Conservation (phyloP, 805 yeast species). For the Metschnikowia reukaufii region DNA sequence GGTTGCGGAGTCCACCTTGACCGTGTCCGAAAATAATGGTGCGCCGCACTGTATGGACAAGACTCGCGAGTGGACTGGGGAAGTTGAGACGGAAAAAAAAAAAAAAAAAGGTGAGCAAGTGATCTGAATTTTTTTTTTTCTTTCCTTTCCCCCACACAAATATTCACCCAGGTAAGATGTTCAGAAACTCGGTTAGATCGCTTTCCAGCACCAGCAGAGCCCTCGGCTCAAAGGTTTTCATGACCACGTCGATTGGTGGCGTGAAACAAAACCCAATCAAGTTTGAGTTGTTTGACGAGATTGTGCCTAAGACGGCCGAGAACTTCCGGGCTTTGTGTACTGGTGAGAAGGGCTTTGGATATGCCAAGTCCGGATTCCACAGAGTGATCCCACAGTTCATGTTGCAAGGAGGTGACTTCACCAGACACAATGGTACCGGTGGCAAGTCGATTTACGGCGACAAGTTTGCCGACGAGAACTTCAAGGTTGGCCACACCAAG, state of each 20-base stretch:
- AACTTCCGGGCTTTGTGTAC: slow-evolving; percentile 94
- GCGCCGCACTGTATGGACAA: slow-evolving; percentile 3
- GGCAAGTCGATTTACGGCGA: slow-evolving; percentile 87
- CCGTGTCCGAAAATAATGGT: too few species aligned
- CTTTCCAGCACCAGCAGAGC: slow-evolving; percentile 49
- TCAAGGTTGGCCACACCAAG: slow-evolving; percentile 70
- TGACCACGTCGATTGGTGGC: slow-evolving; percentile 51
- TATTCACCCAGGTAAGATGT: slow-evolving; percentile 1
- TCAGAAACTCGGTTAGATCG: slow-evolving; percentile 35
- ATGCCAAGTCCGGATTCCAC: slow-evolving; percentile 87
- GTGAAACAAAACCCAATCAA: slow-evolving; percentile 23
- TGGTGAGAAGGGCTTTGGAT: slow-evolving; percentile 94
- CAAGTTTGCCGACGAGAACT: slow-evolving; percentile 88
- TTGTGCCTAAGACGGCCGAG: slow-evolving; percentile 93
- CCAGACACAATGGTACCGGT: slow-evolving; percentile 85
- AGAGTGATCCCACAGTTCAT: slow-evolving; percentile 95
- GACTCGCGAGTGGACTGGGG: too few species aligned
- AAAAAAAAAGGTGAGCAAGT: not conserved
- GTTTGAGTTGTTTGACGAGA: slow-evolving; percentile 66
- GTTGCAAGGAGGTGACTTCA: slow-evolving; percentile 87
- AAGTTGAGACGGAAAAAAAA: not conserved
- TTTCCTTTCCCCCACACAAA: not conserved
- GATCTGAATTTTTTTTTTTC: not conserved
- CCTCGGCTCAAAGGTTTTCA: slow-evolving; percentile 54
- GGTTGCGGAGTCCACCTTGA: too few species aligned